Evolutionary conservation across 2,329 filamentous ascomycete species (phyloP), one percentile per base, ranked within the genome.

Genomic region (Pestalotiopsis sp.): DNA sequence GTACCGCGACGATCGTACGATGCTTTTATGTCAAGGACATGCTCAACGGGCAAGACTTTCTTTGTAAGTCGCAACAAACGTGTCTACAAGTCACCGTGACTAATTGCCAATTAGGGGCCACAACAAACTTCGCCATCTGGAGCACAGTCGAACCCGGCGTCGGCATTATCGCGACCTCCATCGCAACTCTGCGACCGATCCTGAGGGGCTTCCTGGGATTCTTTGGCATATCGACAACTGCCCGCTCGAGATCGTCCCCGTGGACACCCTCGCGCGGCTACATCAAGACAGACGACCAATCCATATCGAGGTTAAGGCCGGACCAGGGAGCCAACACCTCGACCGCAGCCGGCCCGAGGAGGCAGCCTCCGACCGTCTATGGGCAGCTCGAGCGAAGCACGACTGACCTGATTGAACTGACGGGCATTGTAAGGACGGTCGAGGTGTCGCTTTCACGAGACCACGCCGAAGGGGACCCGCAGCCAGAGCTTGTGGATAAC

Each of bases 41-140:
- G 56, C 48, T 67, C 5, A 39, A 67, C 13, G 66, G 66, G 26
- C 48, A 64, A 35, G 66, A 67, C 63, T 67, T 67, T 52, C 14
- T 67, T 4, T 67, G 66, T 67, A 62, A 48, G 66, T 48, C 13
- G n/a, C 13, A 22, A 20, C 10, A 30, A 20, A 17, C n/a, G 4
- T 9, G 3, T 11, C 4, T 14, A 3, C 10, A 17, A 11, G 9
- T 6, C 1, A 9, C 10, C 24, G 5, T 5, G 5, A 48, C 35
- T 63, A 63, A 63, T 22, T 40, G 9, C 1, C n/a, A 35, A 11
- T 6, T 11, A 63, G 60, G 60, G 60, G 39, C 60, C 17, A 65
- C 63, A 20, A 65, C 63, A 20, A 57, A 56, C 30, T 65, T 65
- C n/a, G 63, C 63, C n/a, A 65, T 65, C 26, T 65, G 63, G 63